Evolutionary conservation across 371 early-diverging fungal genomes (phyloP).

Genomic region (Mortierella sp.): DNA sequence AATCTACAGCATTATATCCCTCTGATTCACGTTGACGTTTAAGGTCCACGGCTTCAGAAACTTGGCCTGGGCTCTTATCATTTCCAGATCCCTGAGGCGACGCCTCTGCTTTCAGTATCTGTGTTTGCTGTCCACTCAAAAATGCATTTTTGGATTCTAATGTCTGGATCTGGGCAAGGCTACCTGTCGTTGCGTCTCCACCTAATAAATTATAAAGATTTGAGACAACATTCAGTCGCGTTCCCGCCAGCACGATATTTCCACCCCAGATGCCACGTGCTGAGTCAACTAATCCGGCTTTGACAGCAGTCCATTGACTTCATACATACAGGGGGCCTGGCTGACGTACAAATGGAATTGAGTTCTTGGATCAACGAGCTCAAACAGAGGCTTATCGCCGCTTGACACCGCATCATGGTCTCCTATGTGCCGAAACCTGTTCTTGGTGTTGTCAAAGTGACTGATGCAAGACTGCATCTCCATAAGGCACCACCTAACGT

Average conservation of each 20-base stretch:
- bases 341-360: conserved; percentile 82
- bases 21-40: conserved; percentile 17
- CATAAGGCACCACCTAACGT: conserved; percentile 41
- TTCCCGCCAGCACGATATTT: not conserved
- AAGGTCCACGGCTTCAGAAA: not conserved
- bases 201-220: conserved; percentile 57
- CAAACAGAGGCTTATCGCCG: conserved; percentile 16
- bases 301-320: not conserved
- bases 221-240: not conserved
- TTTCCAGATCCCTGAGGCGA: not conserved
- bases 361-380: conserved; percentile 25
- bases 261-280: not conserved
- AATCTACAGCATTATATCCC: not conserved
- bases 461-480: conserved; percentile 30
- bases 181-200: conserved; percentile 83
- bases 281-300: too few species aligned
- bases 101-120: not conserved
- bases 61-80: not conserved
- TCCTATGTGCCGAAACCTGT: conserved; percentile 27
- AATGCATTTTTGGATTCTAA: conserved; percentile 58
- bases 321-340: conserved; percentile 77
- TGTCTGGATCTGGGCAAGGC: conserved; percentile 67
- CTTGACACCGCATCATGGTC: not conserved
- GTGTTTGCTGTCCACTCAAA: conserved; percentile 10
- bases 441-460: not conserved